These are phyloP conservation scores for Flaveria linearis DNA, from an alignment of 129 eudicot species.

Conservation along the genomic window DNA sequence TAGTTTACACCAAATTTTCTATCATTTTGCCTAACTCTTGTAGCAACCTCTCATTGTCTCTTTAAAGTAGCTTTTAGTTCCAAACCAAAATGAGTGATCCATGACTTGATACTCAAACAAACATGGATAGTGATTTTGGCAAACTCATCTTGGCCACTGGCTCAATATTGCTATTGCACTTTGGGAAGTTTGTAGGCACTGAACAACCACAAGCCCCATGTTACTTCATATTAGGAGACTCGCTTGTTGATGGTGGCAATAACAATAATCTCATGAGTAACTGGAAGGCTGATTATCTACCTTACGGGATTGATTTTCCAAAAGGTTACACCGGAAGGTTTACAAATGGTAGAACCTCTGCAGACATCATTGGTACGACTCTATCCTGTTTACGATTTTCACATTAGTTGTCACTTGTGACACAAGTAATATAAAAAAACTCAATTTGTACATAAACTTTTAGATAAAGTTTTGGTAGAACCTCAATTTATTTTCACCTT, in stretches of 20 bases:
- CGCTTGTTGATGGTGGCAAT: conserved; percentile 59
- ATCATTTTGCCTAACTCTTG: conserved; percentile 28
- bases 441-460: not conserved
- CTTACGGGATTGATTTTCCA: conserved; percentile 67
- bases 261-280: conserved; percentile 44
- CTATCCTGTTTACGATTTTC: not conserved
- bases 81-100: not conserved
- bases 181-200: not conserved
- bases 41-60: not conserved
- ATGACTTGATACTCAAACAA: conserved; percentile 10
- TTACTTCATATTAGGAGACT: conserved; percentile 56
- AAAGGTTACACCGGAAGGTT: conserved; percentile 62
- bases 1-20: conserved; percentile 30
- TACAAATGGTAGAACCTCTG: conserved; percentile 45
- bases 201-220: conserved; percentile 43
- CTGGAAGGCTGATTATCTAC: conserved; percentile 52
- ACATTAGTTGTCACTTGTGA: no score
- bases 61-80: conserved; percentile 1
- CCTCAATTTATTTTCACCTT: no score
- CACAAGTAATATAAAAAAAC: not conserved
- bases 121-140: conserved; percentile 26
- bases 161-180: conserved; percentile 11
- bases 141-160: not conserved
- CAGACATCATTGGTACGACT: conserved; percentile 49
- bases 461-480: not conserved